Base-by-base conservation (phyloP, 164 flowering plant genomes). In the Chloranthus sessilifolius region DNA sequence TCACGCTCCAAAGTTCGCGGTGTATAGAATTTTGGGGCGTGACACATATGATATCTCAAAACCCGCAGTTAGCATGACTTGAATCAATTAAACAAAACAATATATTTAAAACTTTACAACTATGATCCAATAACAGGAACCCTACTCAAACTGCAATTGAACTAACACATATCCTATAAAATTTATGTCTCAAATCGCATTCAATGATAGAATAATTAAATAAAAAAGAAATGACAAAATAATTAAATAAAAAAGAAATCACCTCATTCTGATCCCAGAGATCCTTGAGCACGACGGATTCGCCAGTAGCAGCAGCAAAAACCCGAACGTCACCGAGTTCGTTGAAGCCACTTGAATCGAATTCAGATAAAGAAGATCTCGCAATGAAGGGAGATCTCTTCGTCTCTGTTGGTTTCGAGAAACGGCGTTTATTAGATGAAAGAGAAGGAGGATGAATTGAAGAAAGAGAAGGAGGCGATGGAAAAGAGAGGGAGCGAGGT, bases 211-310 rank as follows among this genome's bases (percentile, higher is more conserved):
- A 34, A 14, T 3, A n/a, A 21, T 7, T 11, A 17, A 1, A 9
- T 20, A 31, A 23, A 36, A 29, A n/a, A 16, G 3, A 5, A 19
- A 38, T 12, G 2, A 40, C n/a, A 11, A 1, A 20, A 10, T 1
- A 14, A 53, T 9, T 35, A 4, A n/a, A 16, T 16, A 8, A 39
- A 19, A 10, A 7, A n/a, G 43, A 12, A 14, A 21, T 14, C 28
- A 85, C 96, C 83, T 89, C 82, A 22, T 74, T 52, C 52, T 79
- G 85, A 59, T 83, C 88, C 95, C 89, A 89, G 12, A 89, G 82
- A 44, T 86, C 80, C 63, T 71, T 68, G 61, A 89, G 75, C 69
- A 53, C 10, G 53, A 86, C 82, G 21, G 84, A 55, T 48, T 67
- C 64, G 6, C 92, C 90, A 11, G 78, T 31, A 20, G 30, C 14